Conservation (phyloP, 768 basidiomycete species). For the Rickenella mellea region DNA sequence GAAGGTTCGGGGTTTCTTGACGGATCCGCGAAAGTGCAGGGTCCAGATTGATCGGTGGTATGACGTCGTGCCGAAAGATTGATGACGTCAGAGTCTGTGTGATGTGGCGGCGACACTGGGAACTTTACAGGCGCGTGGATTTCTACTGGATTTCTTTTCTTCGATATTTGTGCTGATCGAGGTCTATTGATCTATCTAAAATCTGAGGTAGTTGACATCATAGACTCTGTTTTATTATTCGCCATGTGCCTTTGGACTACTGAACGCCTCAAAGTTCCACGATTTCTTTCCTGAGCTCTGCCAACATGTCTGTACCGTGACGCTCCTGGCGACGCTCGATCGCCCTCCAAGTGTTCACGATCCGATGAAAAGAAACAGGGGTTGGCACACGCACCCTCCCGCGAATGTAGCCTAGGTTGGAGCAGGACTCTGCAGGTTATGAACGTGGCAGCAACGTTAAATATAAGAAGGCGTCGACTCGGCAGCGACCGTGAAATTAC, state of each 20-base stretch:
- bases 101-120: constrained; percentile 66
- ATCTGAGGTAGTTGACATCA: constrained; percentile 56
- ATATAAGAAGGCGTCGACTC: constrained; percentile 31
- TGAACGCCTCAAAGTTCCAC: constrained; percentile 69
- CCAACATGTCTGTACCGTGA: constrained; percentile 57
- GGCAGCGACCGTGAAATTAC: constrained; percentile 61
- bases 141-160: background rate
- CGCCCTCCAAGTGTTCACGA: constrained; percentile 18
- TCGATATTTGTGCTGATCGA: no score
- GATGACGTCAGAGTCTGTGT: constrained; percentile 67
- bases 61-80: constrained; percentile 43
- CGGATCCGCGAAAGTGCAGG: no score
- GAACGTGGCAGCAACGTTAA: constrained; percentile 12
- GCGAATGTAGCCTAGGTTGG: background rate
- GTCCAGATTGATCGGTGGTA: constrained; percentile 36
- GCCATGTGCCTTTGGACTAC: constrained; percentile 48
- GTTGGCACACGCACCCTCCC: constrained; percentile 2
- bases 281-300: constrained; percentile 58
- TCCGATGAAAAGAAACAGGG: constrained; percentile 3
- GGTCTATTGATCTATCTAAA: constrained; percentile 22
- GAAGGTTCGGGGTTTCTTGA: constrained; percentile 67
- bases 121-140: constrained; percentile 48
- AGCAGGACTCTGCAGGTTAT: no score
- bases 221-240: constrained; percentile 65
- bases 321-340: constrained; percentile 57